Conservation (phyloP, 2,329 filamentous ascomycete genomes). For the Proliferodiscus dingleyae region DNA sequence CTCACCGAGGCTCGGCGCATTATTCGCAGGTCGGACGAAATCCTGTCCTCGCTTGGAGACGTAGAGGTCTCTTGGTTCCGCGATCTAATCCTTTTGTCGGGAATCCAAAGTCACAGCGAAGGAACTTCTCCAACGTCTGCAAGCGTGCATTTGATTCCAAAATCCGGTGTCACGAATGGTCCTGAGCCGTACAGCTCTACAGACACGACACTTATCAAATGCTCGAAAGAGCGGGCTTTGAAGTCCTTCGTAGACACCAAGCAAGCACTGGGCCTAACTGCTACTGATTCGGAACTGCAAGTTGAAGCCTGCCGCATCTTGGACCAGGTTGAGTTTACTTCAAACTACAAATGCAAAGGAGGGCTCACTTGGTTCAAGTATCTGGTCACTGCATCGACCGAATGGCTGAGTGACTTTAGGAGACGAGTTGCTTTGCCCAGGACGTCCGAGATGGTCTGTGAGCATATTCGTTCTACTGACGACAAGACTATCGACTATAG, state of each 20-base stretch:
- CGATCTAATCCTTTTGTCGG: constrained; percentile 50
- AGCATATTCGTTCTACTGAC: constrained; percentile 46
- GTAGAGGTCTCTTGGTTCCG: constrained; percentile 49
- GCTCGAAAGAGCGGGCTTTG: constrained; percentile 22
- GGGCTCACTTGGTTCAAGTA: constrained; percentile 52
- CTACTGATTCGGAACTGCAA: constrained; percentile 56
- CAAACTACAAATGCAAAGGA: constrained; percentile 23
- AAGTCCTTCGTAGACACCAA: constrained; percentile 21
- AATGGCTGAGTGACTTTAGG: constrained; percentile 54
- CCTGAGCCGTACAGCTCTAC: constrained; percentile 1
- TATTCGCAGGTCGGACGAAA: constrained; percentile 49
- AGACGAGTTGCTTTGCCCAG: constrained; percentile 53
- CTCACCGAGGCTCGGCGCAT: constrained; percentile 56
- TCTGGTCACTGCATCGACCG: constrained; percentile 43
- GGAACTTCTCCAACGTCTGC: not conserved
- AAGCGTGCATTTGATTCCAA: not conserved
- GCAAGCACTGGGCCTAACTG: constrained; percentile 47
- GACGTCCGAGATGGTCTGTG: constrained; percentile 49
- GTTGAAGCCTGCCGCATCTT: constrained; percentile 54
- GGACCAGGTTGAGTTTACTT: constrained; percentile 46
- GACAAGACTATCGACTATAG: constrained; percentile 53
- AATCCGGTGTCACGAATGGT: too few species aligned
- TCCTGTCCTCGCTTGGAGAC: constrained; percentile 33
- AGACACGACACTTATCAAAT: constrained; percentile 15
- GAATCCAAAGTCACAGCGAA: constrained; percentile 22